Evolutionary conservation across 78 protist genomes (phyloP).

Genomic region (Trichosphaerium sp.): DNA sequence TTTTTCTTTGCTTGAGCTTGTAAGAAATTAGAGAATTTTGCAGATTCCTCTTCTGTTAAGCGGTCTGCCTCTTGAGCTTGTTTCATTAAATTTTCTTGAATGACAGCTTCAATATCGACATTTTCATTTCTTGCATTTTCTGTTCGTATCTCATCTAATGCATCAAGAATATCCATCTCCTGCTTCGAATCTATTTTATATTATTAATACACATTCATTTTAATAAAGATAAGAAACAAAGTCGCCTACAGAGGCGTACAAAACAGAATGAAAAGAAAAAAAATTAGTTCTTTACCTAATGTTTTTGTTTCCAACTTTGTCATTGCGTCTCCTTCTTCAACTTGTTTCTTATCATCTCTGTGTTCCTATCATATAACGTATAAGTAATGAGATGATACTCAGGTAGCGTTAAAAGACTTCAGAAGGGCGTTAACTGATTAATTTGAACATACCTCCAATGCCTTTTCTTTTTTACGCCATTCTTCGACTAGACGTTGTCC

Average conservation of each 20-base stretch:
- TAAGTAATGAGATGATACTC: too few relatives aligned
- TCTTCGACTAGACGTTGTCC: slow-evolving; percentile 72
- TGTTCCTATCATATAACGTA: neutral
- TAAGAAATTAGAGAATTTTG: too few relatives aligned
- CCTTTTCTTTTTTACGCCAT: slow-evolving; percentile 52
- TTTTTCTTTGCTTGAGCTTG: too few relatives aligned
- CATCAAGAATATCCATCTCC: slow-evolving; percentile 88
- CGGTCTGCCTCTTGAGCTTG: too few relatives aligned
- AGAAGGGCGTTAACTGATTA: neutral
- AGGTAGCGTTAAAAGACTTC: neutral
- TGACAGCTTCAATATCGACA: too few relatives aligned
- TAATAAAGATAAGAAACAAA: too few relatives aligned
- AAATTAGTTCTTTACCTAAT: too few relatives aligned
- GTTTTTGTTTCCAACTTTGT: slow-evolving; percentile 57
- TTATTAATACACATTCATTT: too few relatives aligned
- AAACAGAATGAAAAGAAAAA: too few relatives aligned
- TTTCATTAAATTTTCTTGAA: too few relatives aligned
- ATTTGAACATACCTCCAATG: slow-evolving; percentile 1
- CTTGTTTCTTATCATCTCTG: neutral
- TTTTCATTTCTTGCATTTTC: slow-evolving; percentile 37
- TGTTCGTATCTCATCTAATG: slow-evolving; percentile 68
- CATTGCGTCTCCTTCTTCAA: slow-evolving; percentile 54
- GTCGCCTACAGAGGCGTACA: too few relatives aligned
- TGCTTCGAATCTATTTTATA: slow-evolving; percentile 72
- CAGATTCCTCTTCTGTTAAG: too few relatives aligned